Conservation (phyloP, 2,329 filamentous ascomycete genomes). For the Akanthomyces lecanii region DNA sequence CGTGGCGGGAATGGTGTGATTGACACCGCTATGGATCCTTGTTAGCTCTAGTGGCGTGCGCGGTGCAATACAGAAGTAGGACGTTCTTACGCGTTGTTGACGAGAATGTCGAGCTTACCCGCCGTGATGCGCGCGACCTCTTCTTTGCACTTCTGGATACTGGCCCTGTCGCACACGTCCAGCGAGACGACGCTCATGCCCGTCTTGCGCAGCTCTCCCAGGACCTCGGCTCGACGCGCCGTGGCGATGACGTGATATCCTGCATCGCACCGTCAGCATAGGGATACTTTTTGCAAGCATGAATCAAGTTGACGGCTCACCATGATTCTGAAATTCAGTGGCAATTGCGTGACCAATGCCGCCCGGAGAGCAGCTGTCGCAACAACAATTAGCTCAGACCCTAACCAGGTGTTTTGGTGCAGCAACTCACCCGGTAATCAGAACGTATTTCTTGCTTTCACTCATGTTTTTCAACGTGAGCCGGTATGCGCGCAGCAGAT, state of each 20-base stretch:
- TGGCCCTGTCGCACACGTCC: constrained; percentile 50
- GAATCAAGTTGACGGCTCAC: constrained; percentile 17
- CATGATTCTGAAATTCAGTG: constrained; percentile 26
- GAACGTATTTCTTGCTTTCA: constrained; percentile 37
- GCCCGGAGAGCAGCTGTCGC: constrained; percentile 51
- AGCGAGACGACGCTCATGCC: constrained; percentile 49
- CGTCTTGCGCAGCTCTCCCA: constrained; percentile 40
- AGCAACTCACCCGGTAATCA: constrained; percentile 45
- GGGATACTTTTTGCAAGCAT: constrained; percentile 29
- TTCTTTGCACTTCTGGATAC: constrained; percentile 45
- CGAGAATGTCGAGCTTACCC: constrained; percentile 52
- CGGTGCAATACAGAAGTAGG: neutral
- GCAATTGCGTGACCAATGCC: constrained; percentile 55
- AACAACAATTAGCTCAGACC: neutral
- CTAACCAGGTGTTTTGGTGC: neutral
- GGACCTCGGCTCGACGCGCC: constrained; percentile 46
- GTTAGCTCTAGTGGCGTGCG: neutral
- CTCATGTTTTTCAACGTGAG: neutral
- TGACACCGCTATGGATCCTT: constrained; percentile 27
- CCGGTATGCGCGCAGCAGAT: neutral
- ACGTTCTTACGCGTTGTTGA: constrained; percentile 51
- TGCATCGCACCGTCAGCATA: constrained; percentile 25
- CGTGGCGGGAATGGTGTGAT: constrained; percentile 47
- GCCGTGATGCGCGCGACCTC: constrained; percentile 45
- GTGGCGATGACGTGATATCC: constrained; percentile 54